Evolutionary conservation across 306 rosid species (phyloP), one percentile per base, ranked within the genome.

Genomic region (Coriaria nepalensis): DNA sequence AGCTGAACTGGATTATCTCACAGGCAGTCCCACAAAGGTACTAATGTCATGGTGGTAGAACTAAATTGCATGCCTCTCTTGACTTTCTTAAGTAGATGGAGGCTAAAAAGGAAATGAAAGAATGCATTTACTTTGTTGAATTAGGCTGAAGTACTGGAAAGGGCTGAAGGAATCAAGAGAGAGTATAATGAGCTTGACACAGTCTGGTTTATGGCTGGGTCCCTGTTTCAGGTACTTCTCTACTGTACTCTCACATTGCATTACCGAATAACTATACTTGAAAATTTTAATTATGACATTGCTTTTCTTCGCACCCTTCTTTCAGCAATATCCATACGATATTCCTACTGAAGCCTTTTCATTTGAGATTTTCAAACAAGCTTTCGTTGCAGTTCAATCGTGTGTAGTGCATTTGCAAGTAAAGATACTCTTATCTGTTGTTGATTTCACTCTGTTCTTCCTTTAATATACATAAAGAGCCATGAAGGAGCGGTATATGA

Each of bases 131-230:
- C 72, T 51, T 43, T 50, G 61, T 60, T 66, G 51, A 52, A 65
- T 73, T 59, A 90, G 98, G 90, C 60, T 56, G 98, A 85, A 61
- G 67, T 90, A 51, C 72, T 50, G 67, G 77, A 57, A 75, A 77
- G 98, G 84, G 78, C 75, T 10, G 85, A 79, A 81, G 94, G 94
- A 69, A 85, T 90, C 42, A 79, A 77, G 75, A 85, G 76, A 52
- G 98, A 90, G 75, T 90, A 90, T 73, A 77, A 79, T 35, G 98
- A 90, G 54, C 98, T 90, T 49, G 98, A 85, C 77, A 85, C 95
- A 1, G 94, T 90, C 53, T 90, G 98, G 98, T 90, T 90, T 75
- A 90, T 90, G 98, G 95, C 98, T 35, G 98, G 95, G 57, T 90
- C 98, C 43, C 83, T 90, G 45, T 90, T 90, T 77, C 92, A 81